Conservation (phyloP, 352 stramenopile species). For the Aphanomyces invadans region DNA sequence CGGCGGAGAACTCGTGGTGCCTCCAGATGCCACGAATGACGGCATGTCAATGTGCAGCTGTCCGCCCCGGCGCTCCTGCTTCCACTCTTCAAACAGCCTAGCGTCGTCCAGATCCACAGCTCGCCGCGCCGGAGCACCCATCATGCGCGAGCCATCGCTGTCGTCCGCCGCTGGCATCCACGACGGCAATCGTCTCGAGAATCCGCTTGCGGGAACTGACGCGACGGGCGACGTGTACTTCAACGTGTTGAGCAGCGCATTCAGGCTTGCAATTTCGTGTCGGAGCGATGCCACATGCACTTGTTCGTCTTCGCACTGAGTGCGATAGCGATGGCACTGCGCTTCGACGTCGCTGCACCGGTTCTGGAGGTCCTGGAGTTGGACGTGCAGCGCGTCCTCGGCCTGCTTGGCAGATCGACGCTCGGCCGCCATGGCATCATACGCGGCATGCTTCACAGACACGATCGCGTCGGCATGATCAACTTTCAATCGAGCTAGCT, state of each 20-base stretch:
- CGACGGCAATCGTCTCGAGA: too few species aligned
- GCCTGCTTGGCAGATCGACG: constrained; percentile 43
- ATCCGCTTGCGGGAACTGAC: neutral
- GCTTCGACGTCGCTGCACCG: constrained; percentile 49
- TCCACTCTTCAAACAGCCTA: too few species aligned
- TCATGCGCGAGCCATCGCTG: too few species aligned
- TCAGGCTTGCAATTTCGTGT: constrained; percentile 57
- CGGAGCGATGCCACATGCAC: constrained; percentile 58
- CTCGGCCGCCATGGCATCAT: constrained; percentile 45
- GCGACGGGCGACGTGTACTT: constrained; percentile 1
- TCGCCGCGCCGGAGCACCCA: neutral
- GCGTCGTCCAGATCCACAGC: too few species aligned
- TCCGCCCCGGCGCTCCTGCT: too few species aligned
- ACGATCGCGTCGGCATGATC: constrained; percentile 11
- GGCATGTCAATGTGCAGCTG: too few species aligned
- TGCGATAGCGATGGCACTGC: constrained; percentile 45
- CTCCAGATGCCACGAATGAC: too few species aligned
- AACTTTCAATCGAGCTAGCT: constrained; percentile 1
- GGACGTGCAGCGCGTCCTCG: constrained; percentile 46
- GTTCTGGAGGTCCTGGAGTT: constrained; percentile 42
- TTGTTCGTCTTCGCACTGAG: constrained; percentile 70
- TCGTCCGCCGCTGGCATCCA: too few species aligned
- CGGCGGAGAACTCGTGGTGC: too few species aligned
- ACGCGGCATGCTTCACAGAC: constrained; percentile 29
- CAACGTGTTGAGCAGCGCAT: constrained; percentile 29